Conservation (phyloP, 768 basidiomycete species). For the Cyclocybe cylindracea region DNA sequence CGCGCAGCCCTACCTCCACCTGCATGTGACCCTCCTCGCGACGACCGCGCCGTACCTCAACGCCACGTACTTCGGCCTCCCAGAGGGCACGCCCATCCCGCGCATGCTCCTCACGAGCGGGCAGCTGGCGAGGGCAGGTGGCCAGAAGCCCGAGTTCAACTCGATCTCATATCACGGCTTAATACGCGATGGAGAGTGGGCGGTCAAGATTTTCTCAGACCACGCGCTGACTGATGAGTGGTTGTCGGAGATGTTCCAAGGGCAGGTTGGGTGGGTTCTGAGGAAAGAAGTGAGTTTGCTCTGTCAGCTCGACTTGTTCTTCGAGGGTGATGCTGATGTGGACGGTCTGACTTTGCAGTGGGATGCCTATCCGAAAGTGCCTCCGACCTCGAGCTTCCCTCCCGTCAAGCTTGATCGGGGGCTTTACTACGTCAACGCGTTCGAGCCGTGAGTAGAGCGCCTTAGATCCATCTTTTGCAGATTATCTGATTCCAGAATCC, state of each 20-base stretch:
- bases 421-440: conserved; percentile 89
- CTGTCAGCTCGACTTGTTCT: background rate
- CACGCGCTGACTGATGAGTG: conserved; percentile 65
- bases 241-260: conserved; percentile 64
- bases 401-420: conserved; percentile 77
- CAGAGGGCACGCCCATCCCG: conserved; percentile 47
- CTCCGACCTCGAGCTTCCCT: conserved; percentile 68
- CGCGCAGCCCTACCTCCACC: conserved; percentile 72
- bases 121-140: conserved; percentile 42
- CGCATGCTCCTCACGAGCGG: conserved; percentile 72
- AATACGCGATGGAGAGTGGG: conserved; percentile 58
- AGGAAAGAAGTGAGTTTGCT: conserved; percentile 64
- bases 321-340: background rate
- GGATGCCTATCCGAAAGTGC: conserved; percentile 78
- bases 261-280: conserved; percentile 76
- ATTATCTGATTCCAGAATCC: conserved; percentile 4
- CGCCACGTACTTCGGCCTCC: conserved; percentile 69
- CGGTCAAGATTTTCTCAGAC: conserved; percentile 88
- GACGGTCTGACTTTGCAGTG: conserved; percentile 45
- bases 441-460: conserved; percentile 72
- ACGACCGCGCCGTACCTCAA: conserved; percentile 66
- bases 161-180: conserved; percentile 80
- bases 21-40: conserved; percentile 89
- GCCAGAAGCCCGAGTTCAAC: conserved; percentile 78
- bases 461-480: conserved; percentile 1